Conservation (phyloP, 1,284 basidiomycete species). For the Boletus sp. region DNA sequence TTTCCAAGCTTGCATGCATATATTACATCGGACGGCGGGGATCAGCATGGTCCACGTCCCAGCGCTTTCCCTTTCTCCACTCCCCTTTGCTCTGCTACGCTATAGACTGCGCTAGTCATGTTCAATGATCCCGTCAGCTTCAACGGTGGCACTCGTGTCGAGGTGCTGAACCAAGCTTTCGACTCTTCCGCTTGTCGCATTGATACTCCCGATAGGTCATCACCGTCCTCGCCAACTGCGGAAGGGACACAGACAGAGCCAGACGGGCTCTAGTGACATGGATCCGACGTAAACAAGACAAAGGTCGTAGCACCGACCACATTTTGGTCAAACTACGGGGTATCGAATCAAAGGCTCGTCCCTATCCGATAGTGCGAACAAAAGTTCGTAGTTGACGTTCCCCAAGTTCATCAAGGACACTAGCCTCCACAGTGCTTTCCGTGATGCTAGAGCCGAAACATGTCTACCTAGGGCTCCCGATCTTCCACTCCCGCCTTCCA, state of each 20-base stretch:
- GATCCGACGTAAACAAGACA: slow-evolving; percentile 29
- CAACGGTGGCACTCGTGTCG: slow-evolving; percentile 30
- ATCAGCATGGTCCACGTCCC: slow-evolving; percentile 1
- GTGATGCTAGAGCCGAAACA: slow-evolving; percentile 32
- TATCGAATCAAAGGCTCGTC: slow-evolving; percentile 31
- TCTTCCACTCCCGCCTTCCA: slow-evolving; percentile 23
- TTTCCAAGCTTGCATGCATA: slow-evolving; percentile 15
- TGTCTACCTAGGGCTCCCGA: slow-evolving; percentile 26
- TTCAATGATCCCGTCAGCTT: slow-evolving; percentile 29
- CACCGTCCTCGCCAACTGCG: slow-evolving; percentile 33
- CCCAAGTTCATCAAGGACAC: slow-evolving; percentile 30
- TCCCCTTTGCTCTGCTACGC: neutral
- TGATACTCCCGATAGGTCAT: slow-evolving; percentile 25
- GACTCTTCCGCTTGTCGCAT: neutral
- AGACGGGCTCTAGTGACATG: slow-evolving; percentile 30
- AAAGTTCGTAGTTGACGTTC: slow-evolving; percentile 9
- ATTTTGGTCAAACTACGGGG: slow-evolving; percentile 28
- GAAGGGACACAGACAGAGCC: slow-evolving; percentile 27
- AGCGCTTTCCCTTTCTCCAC: neutral
- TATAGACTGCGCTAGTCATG: slow-evolving; percentile 12
- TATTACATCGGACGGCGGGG: slow-evolving; percentile 9
- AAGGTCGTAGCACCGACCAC: slow-evolving; percentile 31
- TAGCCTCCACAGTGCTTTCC: slow-evolving; percentile 28
- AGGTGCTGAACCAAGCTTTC: slow-evolving; percentile 16
- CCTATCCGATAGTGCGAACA: neutral